phyloP scores from a whole-genome alignment of 805 yeast genomes.

The Saccharomycopsis oosterbeekiorum region DNA sequence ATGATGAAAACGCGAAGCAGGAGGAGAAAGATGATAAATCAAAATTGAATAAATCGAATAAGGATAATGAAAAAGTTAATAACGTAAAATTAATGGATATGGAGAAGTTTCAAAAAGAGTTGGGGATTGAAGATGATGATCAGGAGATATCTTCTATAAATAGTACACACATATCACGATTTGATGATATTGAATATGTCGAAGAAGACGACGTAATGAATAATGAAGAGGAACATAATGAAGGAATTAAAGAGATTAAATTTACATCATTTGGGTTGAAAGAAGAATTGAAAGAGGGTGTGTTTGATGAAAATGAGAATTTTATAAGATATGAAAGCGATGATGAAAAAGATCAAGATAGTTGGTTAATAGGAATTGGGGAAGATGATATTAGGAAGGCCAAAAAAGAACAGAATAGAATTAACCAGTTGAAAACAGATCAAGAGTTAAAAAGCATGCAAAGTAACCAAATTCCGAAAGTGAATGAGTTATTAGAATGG shows the following conservation, averaged over 20 bases:
- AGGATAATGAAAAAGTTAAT: background rate
- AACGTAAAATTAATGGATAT: slow-evolving; percentile 9
- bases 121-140: slow-evolving; percentile 3
- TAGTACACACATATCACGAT: background rate
- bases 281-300: slow-evolving; percentile 49
- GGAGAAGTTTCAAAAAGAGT: slow-evolving; percentile 6
- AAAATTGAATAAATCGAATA: background rate
- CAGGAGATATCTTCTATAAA: background rate
- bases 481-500: slow-evolving; percentile 22
- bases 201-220: background rate
- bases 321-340: slow-evolving; percentile 36
- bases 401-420: slow-evolving; percentile 25
- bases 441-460: slow-evolving; percentile 12
- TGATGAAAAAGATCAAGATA: slow-evolving; percentile 29
- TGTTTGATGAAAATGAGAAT: slow-evolving; percentile 52
- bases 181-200: background rate
- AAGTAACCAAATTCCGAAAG: slow-evolving; percentile 21
- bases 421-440: slow-evolving; percentile 27
- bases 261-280: slow-evolving; percentile 55
- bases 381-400: slow-evolving; percentile 31
- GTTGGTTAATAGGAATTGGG: slow-evolving; percentile 30
- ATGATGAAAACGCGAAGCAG: slow-evolving; percentile 6
- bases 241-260: slow-evolving; percentile 39
- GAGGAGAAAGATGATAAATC: background rate
- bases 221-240: slow-evolving; percentile 22